Evolutionary conservation across 805 yeast genomes (phyloP).

Genomic region (Yamadazyma kitorensis): DNA sequence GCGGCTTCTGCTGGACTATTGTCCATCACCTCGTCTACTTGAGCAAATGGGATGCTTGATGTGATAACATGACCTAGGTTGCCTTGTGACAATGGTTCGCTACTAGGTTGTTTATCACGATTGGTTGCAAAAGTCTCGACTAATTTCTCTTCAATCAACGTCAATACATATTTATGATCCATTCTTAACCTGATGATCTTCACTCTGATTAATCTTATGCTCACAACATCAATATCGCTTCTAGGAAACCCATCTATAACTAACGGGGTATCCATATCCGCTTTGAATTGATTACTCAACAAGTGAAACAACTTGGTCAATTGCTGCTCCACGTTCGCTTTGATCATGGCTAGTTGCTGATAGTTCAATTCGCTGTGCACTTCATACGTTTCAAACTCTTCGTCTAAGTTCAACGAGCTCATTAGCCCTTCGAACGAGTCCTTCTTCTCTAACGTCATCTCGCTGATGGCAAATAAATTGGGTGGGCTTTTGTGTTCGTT

Average conservation of each 20-base stretch:
- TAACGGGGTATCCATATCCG: constrained; percentile 63
- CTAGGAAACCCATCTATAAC: constrained; percentile 88
- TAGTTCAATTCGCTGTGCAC: constrained; percentile 12
- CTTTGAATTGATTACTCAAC: constrained; percentile 42
- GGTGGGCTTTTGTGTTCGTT: no score
- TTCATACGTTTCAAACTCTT: constrained; percentile 6
- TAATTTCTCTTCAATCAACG: constrained; percentile 46
- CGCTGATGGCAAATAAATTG: constrained; percentile 2
- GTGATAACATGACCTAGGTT: no score
- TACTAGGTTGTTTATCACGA: background rate
- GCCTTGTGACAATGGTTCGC: background rate
- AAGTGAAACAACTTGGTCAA: constrained; percentile 34
- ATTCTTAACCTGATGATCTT: constrained; percentile 67
- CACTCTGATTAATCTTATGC: constrained; percentile 57
- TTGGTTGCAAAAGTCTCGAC: constrained; percentile 43
- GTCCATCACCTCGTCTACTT: constrained; percentile 46
- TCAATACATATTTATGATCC: constrained; percentile 55
- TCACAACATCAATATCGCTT: constrained; percentile 73
- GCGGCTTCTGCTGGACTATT: constrained; percentile 54
- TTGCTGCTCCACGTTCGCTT: constrained; percentile 23
- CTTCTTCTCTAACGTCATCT: constrained; percentile 11
- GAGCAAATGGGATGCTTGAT: constrained; percentile 51
- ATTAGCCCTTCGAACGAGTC: constrained; percentile 15
- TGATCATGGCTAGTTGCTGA: constrained; percentile 12
- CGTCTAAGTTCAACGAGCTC: constrained; percentile 14